Evolutionary conservation across 768 basidiomycete genomes (phyloP).

Genomic region (Pisolithus marmoratus): DNA sequence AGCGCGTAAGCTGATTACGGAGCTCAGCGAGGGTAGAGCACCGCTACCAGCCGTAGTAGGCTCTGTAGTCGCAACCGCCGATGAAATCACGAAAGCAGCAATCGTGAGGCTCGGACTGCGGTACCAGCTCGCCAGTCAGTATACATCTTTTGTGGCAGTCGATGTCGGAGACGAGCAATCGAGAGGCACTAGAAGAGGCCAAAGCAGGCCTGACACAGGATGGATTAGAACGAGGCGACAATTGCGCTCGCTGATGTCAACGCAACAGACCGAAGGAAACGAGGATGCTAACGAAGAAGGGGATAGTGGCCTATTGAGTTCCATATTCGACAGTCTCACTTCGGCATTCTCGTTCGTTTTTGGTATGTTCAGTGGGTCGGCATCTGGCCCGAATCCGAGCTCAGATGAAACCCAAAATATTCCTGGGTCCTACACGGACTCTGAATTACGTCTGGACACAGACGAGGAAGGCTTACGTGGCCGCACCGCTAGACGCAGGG

Average conservation of each 20-base stretch:
- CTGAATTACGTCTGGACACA: constrained; percentile 9
- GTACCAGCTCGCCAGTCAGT: constrained; percentile 46
- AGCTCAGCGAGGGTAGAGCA: constrained; percentile 34
- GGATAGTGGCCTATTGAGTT: constrained; percentile 12
- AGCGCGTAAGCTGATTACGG: constrained; percentile 50
- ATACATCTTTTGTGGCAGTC: constrained; percentile 55
- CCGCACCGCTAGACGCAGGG: background rate
- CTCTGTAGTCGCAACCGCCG: constrained; percentile 20
- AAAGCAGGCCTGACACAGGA: background rate
- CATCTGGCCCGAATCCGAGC: background rate
- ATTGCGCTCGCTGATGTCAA: background rate
- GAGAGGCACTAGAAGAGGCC: constrained; percentile 3
- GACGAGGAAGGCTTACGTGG: constrained; percentile 1
- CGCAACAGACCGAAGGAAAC: background rate
- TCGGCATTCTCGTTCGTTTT: constrained; percentile 15
- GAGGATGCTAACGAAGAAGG: background rate
- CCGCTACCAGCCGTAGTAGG: constrained; percentile 22
- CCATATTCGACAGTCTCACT: constrained; percentile 12
- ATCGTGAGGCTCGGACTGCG: constrained; percentile 45
- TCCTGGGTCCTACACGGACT: constrained; percentile 16
- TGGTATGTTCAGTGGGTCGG: constrained; percentile 3
- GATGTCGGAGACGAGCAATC: constrained; percentile 28
- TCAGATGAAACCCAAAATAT: constrained; percentile 4
- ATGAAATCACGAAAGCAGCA: constrained; percentile 36
- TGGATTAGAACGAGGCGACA: constrained; percentile 17